These are phyloP conservation scores for Diatrype stigma DNA, from an alignment of 2,329 filamentous ascomycete species.

Conservation along the genomic window DNA sequence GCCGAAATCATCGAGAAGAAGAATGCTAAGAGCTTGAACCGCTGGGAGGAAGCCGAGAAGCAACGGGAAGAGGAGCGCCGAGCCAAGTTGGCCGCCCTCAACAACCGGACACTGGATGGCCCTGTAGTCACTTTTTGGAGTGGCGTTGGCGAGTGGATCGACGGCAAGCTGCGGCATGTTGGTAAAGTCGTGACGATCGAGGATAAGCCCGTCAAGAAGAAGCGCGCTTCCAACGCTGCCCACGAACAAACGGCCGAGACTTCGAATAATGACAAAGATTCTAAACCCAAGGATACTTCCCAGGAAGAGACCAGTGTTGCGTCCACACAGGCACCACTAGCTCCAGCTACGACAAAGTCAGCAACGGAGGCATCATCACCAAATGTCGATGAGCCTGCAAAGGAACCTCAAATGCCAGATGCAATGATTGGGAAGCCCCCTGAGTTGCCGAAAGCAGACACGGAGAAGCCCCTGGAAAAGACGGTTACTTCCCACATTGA, in stretches of 20 bases:
- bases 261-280: constrained; percentile 20
- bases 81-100: constrained; percentile 79
- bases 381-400: constrained; percentile 3
- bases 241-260: constrained; percentile 13
- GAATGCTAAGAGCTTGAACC: constrained; percentile 85
- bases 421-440: not conserved
- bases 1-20: constrained; percentile 78
- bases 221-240: constrained; percentile 36
- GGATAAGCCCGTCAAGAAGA: constrained; percentile 52
- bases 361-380: constrained; percentile 1
- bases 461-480: not conserved
- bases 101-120: constrained; percentile 80
- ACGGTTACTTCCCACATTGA: constrained; percentile 4
- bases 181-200: constrained; percentile 62
- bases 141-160: constrained; percentile 77
- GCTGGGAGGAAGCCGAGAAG: constrained; percentile 92
- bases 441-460: not conserved
- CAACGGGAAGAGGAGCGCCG: constrained; percentile 78
- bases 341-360: constrained; percentile 2
- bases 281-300: constrained; percentile 6
- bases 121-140: constrained; percentile 93
- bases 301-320: not conserved
- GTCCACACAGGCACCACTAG: constrained; percentile 3
- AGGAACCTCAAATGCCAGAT: constrained; percentile 1
- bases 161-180: constrained; percentile 68